Percentiles rank a stretch among this genome's conserved stretches.
Evolutionary conservation across 2,329 filamentous ascomycete species (phyloP).

Genomic region (Trichoderma endophyticum): DNA sequence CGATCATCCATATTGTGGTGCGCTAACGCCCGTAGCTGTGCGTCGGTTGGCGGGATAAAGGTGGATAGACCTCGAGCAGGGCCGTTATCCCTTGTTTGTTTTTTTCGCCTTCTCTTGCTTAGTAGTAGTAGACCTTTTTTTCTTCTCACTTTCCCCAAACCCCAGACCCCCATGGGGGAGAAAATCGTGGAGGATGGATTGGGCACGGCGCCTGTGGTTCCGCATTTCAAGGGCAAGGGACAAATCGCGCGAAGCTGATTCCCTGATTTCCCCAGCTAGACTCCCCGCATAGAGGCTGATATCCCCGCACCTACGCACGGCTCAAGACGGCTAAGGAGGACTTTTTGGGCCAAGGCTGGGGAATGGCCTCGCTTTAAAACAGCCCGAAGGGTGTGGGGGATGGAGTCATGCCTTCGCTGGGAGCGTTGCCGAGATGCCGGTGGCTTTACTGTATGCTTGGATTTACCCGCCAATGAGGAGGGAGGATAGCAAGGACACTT

Average conservation of each 20-base stretch:
- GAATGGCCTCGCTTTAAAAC: not conserved
- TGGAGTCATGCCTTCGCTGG: not conserved
- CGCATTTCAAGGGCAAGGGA: not conserved
- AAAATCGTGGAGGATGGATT: not conserved
- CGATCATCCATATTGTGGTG: conserved; percentile 3
- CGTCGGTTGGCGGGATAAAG: not conserved
- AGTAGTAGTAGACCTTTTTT: not conserved
- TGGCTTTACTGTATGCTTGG: not conserved
- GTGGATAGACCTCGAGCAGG: conserved; percentile 1
- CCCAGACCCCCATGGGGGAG: not conserved
- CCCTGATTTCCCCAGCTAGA: not conserved
- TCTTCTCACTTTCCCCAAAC: not conserved
- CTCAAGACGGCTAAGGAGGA: not conserved
- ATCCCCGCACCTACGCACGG: not conserved
- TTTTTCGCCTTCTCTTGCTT: not conserved
- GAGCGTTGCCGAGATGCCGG: conserved; percentile 11
- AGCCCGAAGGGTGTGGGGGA: conserved; percentile 2
- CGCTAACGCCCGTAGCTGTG: not conserved
- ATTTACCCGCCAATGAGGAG: conserved; percentile 11
- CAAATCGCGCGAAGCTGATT: not conserved
- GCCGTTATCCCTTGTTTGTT: not conserved
- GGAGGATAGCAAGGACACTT: not conserved
- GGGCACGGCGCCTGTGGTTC: not conserved
- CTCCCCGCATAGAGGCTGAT: not conserved
- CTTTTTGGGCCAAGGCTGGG: not conserved